Base-by-base conservation (phyloP, 2,329 filamentous ascomycete species). In the Dendryphion nanum region DNA sequence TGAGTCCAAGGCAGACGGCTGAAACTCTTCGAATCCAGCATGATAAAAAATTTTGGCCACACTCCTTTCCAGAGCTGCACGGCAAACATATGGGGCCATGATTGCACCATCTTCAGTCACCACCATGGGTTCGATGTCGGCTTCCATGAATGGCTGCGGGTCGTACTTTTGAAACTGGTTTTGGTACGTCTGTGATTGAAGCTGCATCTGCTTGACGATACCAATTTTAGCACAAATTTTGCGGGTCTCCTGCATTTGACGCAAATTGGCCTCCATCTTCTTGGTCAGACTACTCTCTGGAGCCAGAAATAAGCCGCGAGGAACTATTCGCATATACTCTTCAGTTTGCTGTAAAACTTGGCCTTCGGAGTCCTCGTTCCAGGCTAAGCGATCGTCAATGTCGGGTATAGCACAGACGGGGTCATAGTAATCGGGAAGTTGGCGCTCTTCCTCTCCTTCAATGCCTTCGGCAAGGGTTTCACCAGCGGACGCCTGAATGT, bases 201-300 rank as follows among this genome's bases (percentile, higher is more conserved):
- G 81, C 69, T 98, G 93, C 93, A 98, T 98, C 70, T 98, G 93
- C 72, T 97, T 98, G 63, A 98, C 93, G 45, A 98, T 89, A 33
- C 88, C 85, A 62, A 98, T 95, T 69, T 97, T 98, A 8, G 89
- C 89, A 56, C 89, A 95, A 19, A 98, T 78, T 62, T 96, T 97
- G 51, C 93, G 79, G 1, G 93, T 98, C 57, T 97, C 91, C 64
- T 98, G 93, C 77, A 98, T 90, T 61, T 96, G 90, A 44, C 82
- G 81, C 67, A 97, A 88, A 54, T 98, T 98, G 38, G 82, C 80
- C 52, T 96, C 88, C 67, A 98, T 85, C 61, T 85, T 91, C 52
- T 81, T 81, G 1, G 85, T 76, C 23, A 98, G 69, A 37, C 77
- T 78, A 61, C 89, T 86, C 21, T 82, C 76, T 0, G 89, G 86